phyloP scores from a whole-genome alignment of 768 basidiomycete genomes.

The Leccinum variicolor region DNA sequence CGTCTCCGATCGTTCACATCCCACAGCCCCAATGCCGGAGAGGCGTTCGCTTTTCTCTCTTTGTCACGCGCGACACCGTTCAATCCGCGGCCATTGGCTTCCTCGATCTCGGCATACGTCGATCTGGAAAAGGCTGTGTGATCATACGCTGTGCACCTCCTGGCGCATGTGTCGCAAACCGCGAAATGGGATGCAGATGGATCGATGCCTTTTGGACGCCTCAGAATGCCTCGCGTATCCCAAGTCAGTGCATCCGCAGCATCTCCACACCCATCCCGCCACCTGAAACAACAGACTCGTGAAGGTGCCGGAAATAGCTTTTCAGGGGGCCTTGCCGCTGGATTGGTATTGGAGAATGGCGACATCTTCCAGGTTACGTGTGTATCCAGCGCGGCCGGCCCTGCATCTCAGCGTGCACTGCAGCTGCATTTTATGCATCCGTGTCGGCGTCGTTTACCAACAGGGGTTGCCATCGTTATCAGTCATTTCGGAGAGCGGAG shows the following conservation, averaged over 20 bases:
- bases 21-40: constrained; percentile 80
- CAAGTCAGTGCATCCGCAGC: constrained; percentile 43
- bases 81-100: constrained; percentile 67
- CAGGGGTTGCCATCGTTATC: constrained; percentile 63
- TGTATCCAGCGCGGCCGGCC: constrained; percentile 3
- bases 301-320: constrained; percentile 90
- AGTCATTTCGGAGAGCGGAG: constrained; percentile 17
- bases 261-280: not conserved
- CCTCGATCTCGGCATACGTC: constrained; percentile 56
- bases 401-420: constrained; percentile 14
- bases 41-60: constrained; percentile 69
- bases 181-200: constrained; percentile 49
- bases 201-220: constrained; percentile 69
- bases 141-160: constrained; percentile 73
- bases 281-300: constrained; percentile 2
- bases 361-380: constrained; percentile 65
- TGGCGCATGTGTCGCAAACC: constrained; percentile 64
- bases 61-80: constrained; percentile 48
- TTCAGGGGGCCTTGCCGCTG: constrained; percentile 80
- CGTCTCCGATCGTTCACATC: constrained; percentile 3
- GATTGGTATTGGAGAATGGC: constrained; percentile 50
- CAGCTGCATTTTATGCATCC: constrained; percentile 71
- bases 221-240: constrained; percentile 46
- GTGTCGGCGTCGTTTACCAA: constrained; percentile 79
- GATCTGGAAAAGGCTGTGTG: constrained; percentile 49